Percentiles rank a stretch among this genome's conserved stretches.
phyloP scores from a whole-genome alignment of 2,329 filamentous ascomycete species.

The Penicillium hordei region DNA sequence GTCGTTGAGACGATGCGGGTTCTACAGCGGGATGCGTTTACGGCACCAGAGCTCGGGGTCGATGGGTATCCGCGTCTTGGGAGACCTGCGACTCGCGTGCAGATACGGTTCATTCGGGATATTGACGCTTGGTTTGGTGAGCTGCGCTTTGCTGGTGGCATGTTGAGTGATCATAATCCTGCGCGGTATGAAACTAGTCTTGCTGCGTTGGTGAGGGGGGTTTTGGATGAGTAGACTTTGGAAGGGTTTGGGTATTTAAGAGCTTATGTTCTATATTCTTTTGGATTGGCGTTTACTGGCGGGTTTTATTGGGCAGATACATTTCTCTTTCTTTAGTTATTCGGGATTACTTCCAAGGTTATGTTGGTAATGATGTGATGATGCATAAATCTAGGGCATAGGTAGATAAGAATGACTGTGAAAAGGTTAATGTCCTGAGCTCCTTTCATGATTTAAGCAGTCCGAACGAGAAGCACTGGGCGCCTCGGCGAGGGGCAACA shows the following conservation, averaged over 20 bases:
- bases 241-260: too few relatives aligned
- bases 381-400: neutral
- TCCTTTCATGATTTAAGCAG: neutral
- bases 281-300: neutral
- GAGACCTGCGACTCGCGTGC: constrained; percentile 65
- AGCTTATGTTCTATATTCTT: neutral
- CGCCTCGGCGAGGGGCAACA: neutral
- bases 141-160: constrained; percentile 68
- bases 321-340: neutral
- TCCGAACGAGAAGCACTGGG: neutral
- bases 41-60: constrained; percentile 32
- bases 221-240: constrained; percentile 41
- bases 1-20: constrained; percentile 67
- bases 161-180: constrained; percentile 75
- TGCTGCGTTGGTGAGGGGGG: constrained; percentile 55
- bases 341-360: neutral
- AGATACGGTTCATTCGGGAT: constrained; percentile 69
- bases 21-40: constrained; percentile 66
- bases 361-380: neutral
- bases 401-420: neutral
- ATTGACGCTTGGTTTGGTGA: constrained; percentile 70
- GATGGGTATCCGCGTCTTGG: constrained; percentile 54
- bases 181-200: constrained; percentile 70
- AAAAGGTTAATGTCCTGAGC: neutral
- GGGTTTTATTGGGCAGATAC: neutral